Conservation (phyloP, 2,329 filamentous ascomycete species). For the Colletotrichum costaricense region DNA sequence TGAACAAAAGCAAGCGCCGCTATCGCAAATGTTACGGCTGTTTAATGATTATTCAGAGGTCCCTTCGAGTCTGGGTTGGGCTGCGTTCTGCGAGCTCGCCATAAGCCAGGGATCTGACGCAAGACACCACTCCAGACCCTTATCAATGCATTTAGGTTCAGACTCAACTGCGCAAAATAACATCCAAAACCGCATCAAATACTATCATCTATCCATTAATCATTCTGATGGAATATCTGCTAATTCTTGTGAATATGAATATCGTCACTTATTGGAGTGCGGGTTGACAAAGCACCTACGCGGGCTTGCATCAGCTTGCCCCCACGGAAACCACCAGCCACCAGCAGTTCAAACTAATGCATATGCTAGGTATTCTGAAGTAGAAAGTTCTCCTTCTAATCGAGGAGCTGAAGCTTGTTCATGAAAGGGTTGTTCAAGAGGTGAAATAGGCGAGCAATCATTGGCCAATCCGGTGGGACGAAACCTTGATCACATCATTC, state of each 20-base stretch:
- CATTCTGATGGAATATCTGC: not conserved
- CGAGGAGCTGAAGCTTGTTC: not conserved
- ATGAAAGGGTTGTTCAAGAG: not conserved
- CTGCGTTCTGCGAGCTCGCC: not conserved
- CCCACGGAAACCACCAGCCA: not conserved
- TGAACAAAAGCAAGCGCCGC: not conserved
- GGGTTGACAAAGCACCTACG: not conserved
- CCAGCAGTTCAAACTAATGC: no score
- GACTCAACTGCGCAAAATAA: not conserved
- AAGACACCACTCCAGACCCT: not conserved
- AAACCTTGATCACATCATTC: slow-evolving; percentile 26
- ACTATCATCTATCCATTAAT: not conserved
- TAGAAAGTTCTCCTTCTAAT: not conserved
- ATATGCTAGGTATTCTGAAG: no score
- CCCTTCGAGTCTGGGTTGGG: not conserved
- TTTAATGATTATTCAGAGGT: not conserved
- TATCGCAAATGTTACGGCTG: not conserved
- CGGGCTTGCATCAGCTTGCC: not conserved
- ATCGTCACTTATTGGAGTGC: not conserved
- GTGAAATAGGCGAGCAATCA: not conserved
- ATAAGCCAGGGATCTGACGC: slow-evolving; percentile 19
- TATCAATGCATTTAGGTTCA: not conserved
- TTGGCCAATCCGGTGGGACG: not conserved
- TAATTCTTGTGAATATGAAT: not conserved
- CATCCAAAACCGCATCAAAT: no score